phyloP scores from a whole-genome alignment of 2,329 filamentous ascomycete genomes.

The Fusarium sp. region DNA sequence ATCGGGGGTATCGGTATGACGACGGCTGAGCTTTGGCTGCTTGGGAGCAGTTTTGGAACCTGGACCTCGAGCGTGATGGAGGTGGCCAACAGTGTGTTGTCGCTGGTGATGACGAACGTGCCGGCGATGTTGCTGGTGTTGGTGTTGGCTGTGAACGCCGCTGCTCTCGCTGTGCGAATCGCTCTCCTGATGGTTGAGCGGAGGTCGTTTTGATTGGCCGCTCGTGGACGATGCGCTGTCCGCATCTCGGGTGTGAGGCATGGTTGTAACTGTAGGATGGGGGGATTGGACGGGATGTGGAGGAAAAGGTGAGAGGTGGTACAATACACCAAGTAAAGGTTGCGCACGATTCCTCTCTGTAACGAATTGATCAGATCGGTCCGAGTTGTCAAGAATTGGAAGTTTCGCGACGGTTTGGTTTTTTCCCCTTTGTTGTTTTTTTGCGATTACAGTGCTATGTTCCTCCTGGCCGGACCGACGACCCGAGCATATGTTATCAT shows the following conservation, averaged over 20 bases:
- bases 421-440: conserved; percentile 26
- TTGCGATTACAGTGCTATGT: conserved; percentile 33
- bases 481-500: conserved; percentile 39
- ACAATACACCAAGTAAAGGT: conserved; percentile 27
- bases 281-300: neutral
- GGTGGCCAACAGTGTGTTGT: conserved; percentile 54
- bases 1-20: conserved; percentile 56
- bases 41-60: conserved; percentile 64
- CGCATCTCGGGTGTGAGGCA: conserved; percentile 60
- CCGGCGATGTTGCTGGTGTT: conserved; percentile 50
- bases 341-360: conserved; percentile 13
- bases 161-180: conserved; percentile 51
- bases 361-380: conserved; percentile 18
- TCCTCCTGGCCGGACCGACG: conserved; percentile 36
- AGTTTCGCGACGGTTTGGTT: conserved; percentile 1
- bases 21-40: conserved; percentile 60
- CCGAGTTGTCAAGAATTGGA: conserved; percentile 1
- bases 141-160: conserved; percentile 49
- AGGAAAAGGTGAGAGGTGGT: conserved; percentile 16
- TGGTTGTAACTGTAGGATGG: conserved; percentile 45
- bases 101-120: conserved; percentile 52
- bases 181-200: conserved; percentile 54
- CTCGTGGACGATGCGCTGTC: conserved; percentile 61
- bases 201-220: conserved; percentile 68
- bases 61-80: conserved; percentile 64